Conservation (phyloP, 2,329 filamentous ascomycete species). For the Alternaria infectoria region DNA sequence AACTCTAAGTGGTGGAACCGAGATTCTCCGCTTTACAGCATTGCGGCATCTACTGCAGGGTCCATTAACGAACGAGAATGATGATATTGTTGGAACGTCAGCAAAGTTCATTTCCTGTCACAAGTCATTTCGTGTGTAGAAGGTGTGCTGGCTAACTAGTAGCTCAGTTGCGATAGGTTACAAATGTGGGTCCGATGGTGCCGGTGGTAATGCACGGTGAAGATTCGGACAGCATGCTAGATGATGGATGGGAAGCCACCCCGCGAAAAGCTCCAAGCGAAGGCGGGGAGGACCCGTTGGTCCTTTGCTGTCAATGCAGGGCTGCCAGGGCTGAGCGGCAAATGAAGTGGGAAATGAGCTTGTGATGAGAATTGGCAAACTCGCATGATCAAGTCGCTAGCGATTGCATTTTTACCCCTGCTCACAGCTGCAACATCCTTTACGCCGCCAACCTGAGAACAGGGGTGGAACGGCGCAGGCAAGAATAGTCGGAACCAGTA, state of each 20-base stretch:
- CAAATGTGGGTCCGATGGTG: neutral
- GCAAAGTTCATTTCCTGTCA: neutral
- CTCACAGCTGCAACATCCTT: no score
- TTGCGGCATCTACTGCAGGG: neutral
- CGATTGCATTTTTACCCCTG: no score
- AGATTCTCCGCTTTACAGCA: neutral
- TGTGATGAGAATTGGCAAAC: constrained; percentile 1
- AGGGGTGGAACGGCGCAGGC: no score
- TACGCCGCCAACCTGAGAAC: no score
- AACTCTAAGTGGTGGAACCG: constrained; percentile 5
- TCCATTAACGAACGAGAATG: neutral
- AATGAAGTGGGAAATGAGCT: neutral
- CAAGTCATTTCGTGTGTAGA: neutral
- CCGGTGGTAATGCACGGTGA: constrained; percentile 7
- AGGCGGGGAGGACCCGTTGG: constrained; percentile 5
- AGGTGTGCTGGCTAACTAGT: neutral
- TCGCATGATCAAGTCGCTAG: neutral
- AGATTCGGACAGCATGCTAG: neutral
- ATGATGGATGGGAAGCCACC: neutral
- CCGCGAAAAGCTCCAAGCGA: constrained; percentile 1
- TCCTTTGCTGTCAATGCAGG: constrained; percentile 3
- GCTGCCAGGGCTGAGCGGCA: neutral
- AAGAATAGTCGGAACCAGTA: no score
- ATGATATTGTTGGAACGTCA: neutral
- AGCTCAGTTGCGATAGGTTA: neutral